Evolutionary conservation across 2,329 filamentous ascomycete species (phyloP).

Genomic region (Aspergillus jensenii): DNA sequence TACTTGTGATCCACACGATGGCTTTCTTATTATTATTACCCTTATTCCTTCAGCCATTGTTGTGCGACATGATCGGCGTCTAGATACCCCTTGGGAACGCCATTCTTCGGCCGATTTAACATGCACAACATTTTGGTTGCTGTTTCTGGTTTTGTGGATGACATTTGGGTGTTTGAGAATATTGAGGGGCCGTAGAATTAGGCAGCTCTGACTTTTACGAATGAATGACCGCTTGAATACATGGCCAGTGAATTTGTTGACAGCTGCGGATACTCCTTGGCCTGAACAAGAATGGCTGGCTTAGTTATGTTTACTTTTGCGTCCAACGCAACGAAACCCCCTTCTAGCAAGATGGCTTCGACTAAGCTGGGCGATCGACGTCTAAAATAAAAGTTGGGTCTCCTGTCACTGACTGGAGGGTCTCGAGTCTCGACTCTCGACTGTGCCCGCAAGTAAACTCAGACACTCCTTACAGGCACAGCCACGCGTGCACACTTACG

Average conservation of each 20-base stretch:
- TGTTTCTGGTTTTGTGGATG: neutral
- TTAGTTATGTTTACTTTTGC: neutral
- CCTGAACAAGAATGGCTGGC: neutral
- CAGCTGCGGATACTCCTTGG: too few species aligned
- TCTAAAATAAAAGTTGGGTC: neutral
- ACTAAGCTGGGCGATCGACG: constrained; percentile 6
- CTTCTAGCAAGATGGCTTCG: neutral
- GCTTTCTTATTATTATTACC: neutral
- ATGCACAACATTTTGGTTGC: neutral
- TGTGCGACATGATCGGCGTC: neutral
- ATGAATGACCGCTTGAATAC: too few species aligned
- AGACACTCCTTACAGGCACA: constrained; percentile 16
- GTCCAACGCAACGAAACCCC: neutral
- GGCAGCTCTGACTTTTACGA: too few species aligned
- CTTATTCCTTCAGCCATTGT: neutral
- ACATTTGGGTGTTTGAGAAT: neutral
- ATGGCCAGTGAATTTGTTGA: too few species aligned
- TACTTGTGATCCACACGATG: neutral
- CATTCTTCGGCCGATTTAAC: neutral
- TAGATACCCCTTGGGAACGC: neutral
- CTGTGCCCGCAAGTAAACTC: neutral
- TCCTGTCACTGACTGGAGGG: neutral
- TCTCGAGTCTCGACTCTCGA: neutral
- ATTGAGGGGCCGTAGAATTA: neutral
- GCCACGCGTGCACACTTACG: constrained; percentile 8